Conservation (phyloP, 2,329 filamentous ascomycete species). For the Pseudocercospora cruenta region DNA sequence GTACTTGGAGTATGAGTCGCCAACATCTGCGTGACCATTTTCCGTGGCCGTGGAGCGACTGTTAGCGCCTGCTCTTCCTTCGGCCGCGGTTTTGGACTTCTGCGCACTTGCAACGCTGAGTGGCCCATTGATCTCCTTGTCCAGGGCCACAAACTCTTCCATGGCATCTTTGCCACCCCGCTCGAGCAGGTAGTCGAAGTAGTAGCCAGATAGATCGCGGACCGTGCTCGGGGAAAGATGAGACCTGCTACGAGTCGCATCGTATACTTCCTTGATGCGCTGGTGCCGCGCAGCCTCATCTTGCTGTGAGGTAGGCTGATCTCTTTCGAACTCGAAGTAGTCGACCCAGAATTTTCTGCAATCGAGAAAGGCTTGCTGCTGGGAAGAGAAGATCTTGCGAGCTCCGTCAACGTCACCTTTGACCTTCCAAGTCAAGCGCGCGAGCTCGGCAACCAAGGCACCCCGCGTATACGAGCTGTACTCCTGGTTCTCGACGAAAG, state of each 20-base stretch:
- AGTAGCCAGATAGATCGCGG: conserved; percentile 74
- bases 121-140: conserved; percentile 81
- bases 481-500: conserved; percentile 62
- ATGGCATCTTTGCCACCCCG: conserved; percentile 80
- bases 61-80: neutral
- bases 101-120: conserved; percentile 25
- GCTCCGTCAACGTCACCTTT: conserved; percentile 77
- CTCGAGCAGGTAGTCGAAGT: conserved; percentile 83
- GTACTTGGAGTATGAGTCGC: neutral
- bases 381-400: conserved; percentile 79
- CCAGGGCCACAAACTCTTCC: conserved; percentile 80
- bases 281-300: conserved; percentile 68
- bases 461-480: conserved; percentile 75
- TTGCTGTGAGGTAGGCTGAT: conserved; percentile 71
- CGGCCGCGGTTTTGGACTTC: neutral
- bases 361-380: conserved; percentile 80
- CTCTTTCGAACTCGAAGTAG: conserved; percentile 86
- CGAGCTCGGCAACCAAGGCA: conserved; percentile 85
- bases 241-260: conserved; percentile 73
- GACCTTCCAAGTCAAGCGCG: conserved; percentile 81
- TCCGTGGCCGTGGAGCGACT: neutral
- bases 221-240: conserved; percentile 68
- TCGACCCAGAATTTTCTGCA: conserved; percentile 87
- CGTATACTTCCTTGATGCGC: conserved; percentile 79
- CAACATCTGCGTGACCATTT: neutral